Conservation (phyloP, 441 rosid genomes). For the Pelargonium fulgidum region DNA sequence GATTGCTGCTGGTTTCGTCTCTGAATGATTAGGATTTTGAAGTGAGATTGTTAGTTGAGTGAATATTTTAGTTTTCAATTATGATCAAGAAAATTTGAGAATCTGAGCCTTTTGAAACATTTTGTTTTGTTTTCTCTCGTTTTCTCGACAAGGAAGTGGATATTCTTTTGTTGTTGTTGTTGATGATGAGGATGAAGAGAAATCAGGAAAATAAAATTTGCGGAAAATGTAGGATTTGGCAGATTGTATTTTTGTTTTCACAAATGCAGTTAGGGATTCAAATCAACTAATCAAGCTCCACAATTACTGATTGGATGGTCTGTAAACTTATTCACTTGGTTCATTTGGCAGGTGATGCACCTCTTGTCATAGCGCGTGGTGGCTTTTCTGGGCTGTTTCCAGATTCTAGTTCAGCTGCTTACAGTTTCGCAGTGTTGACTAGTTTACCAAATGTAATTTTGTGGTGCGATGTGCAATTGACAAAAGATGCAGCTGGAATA, state of each 20-base stretch:
- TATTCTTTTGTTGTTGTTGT: too few relatives aligned
- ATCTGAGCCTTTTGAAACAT: neutral
- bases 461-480: slow-evolving; percentile 87
- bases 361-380: slow-evolving; percentile 66
- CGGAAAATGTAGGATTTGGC: neutral
- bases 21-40: neutral
- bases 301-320: neutral
- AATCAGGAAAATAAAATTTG: neutral
- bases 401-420: slow-evolving; percentile 52
- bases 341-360: slow-evolving; percentile 50
- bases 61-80: neutral
- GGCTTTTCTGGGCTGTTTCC: slow-evolving; percentile 83
- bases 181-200: neutral
- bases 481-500: slow-evolving; percentile 68
- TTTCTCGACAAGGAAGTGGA: neutral
- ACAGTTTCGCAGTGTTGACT: slow-evolving; percentile 29
- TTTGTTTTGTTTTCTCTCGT: neutral
- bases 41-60: neutral
- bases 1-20: neutral
- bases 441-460: slow-evolving; percentile 35
- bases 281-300: too few relatives aligned
- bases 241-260: neutral
- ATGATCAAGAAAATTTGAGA: neutral
- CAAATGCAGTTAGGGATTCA: neutral
- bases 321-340: neutral